These are phyloP conservation scores for Calycina herbarum DNA, from an alignment of 2,329 filamentous ascomycete species.

Conservation along the genomic window DNA sequence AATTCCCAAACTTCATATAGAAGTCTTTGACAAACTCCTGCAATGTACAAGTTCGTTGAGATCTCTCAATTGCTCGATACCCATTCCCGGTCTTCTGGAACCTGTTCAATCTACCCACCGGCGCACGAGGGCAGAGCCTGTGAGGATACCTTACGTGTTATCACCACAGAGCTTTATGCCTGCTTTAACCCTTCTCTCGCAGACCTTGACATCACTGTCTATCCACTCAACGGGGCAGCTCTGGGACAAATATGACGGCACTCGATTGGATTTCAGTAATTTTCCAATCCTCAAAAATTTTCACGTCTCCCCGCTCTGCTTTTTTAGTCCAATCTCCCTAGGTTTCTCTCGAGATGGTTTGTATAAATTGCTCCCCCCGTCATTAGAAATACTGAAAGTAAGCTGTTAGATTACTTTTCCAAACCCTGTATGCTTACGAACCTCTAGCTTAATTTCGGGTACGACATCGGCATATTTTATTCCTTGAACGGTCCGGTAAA, in stretches of 20 bases:
- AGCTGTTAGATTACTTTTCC: background rate
- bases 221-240: background rate
- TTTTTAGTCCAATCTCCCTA: background rate
- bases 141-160: background rate
- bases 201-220: background rate
- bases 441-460: background rate
- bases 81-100: background rate
- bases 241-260: background rate
- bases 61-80: background rate
- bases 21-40: background rate
- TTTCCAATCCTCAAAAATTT: background rate
- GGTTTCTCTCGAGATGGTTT: background rate
- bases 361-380: background rate
- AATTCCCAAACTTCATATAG: background rate
- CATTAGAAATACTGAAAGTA: background rate
- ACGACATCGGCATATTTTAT: background rate
- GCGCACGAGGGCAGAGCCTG: background rate
- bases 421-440: background rate
- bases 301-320: background rate
- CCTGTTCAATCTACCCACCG: background rate
- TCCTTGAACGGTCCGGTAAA: background rate
- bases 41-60: background rate
- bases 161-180: background rate
- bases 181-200: background rate
- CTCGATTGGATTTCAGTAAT: background rate